Evolutionary conservation across 768 basidiomycete genomes (phyloP), one percentile per base, ranked within the genome.

Genomic region (Leccinum boreale): DNA sequence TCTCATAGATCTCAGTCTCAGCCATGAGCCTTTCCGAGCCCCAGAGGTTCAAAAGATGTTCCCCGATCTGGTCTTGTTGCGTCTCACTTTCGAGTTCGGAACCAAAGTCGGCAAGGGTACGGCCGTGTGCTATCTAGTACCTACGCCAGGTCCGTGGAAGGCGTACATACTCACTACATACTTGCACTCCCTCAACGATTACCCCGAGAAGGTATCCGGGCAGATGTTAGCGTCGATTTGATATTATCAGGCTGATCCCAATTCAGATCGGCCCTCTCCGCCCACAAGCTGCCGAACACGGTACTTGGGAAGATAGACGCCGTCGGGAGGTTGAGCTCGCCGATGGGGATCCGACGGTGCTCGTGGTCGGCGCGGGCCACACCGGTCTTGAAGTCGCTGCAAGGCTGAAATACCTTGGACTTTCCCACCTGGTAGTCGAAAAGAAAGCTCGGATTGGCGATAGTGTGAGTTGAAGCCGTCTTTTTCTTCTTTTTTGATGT

Each of bases 311-410:
- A 46, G 74, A 75, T 29, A 70, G 74, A 28, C 75, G 84, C 31
- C 69, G 70, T 42, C 66, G 65, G 31, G 78, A 81, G 56, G 53
- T 65, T 9, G 77, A 79, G 29, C 85, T 85, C 61, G 71, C 69
- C 31, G 78, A 78, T n/a, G 66, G 62, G 7, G 77, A 79, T 36
- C 86, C 86, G 0, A 77, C 77, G 2, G 89, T 87, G 10, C 67
- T 90, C 28, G 74, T 89, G 23, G 72, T 88, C 19, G 85, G 86
- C 11, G 86, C 79, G 0, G 87, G 86, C 0, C 89, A 90, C 56
- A 81, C 79, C 59, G 90, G 89, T 1, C 71, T 93, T 28, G 81
- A 79, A 42, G 66, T 83, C 2, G 87, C 88, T 0, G 86, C 86
- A 2, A 76, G 86, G n/a, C 73, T 92, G 55, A 85, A 85, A 63